Conservation (phyloP, 148 eudicot genomes). For the Vaccinium corymbosum region DNA sequence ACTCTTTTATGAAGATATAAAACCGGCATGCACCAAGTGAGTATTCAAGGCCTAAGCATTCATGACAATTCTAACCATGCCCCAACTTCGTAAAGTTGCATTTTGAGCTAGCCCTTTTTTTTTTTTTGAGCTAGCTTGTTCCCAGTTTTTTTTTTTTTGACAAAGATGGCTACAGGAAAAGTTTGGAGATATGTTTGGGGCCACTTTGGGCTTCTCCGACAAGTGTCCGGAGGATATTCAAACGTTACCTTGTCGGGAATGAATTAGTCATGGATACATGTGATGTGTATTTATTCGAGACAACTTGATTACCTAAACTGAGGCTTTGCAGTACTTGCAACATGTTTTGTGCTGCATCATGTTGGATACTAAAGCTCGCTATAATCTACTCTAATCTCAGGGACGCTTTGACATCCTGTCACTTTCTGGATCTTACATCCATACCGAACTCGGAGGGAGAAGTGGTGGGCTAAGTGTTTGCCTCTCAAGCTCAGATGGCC, state of each 20-base stretch:
- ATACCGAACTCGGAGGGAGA: constrained; percentile 55
- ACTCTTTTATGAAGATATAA: background rate
- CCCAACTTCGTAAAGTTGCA: background rate
- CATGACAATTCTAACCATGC: background rate
- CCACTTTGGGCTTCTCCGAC: background rate
- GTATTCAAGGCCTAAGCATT: background rate
- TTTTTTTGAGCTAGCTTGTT: background rate
- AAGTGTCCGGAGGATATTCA: background rate
- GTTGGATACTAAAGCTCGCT: background rate
- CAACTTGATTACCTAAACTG: background rate
- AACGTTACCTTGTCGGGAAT: background rate
- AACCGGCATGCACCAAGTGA: background rate
- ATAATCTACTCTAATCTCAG: constrained; percentile 29
- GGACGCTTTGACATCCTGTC: constrained; percentile 68
- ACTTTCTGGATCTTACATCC: constrained; percentile 64
- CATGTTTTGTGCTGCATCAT: background rate
- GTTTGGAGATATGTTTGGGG: background rate
- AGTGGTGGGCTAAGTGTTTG: constrained; percentile 73
- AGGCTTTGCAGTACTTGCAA: background rate
- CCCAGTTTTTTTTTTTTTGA: background rate
- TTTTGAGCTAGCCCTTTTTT: background rate
- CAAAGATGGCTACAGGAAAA: background rate
- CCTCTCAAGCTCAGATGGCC: constrained; percentile 46
- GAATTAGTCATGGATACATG: background rate
- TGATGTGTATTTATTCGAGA: background rate